Conservation (phyloP, 495 filamentous ascomycete genomes). For the Penicillium egyptiacum region DNA sequence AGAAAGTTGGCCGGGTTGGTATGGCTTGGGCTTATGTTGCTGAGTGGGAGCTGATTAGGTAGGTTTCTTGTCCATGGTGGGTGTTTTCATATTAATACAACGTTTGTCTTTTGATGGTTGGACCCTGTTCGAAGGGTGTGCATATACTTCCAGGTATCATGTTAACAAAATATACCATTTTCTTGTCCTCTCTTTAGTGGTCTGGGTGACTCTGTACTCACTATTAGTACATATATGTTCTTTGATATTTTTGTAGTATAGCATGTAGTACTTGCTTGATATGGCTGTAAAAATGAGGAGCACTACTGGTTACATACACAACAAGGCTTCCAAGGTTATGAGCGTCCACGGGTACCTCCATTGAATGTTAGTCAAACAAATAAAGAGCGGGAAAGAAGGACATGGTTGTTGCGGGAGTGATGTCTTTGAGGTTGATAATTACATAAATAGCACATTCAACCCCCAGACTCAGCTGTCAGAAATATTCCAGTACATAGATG, state of each 20-base stretch:
- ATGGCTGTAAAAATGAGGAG: too few species aligned
- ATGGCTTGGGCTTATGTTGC: conserved; percentile 63
- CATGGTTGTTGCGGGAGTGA: too few species aligned
- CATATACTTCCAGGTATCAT: background rate
- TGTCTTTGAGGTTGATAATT: too few species aligned
- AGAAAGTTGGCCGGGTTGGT: conserved; percentile 56
- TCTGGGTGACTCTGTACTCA: background rate
- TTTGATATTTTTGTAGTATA: background rate
- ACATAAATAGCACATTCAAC: background rate
- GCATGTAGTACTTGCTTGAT: background rate
- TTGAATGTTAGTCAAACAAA: too few species aligned
- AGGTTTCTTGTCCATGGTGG: background rate
- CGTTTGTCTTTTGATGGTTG: background rate
- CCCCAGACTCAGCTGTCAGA: background rate
- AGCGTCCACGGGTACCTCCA: too few species aligned
- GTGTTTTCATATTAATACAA: background rate
- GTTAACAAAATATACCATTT: background rate
- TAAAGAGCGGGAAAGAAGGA: background rate
- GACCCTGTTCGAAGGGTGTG: background rate
- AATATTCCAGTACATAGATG: background rate
- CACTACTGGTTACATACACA: too few species aligned
- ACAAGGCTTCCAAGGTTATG: too few species aligned
- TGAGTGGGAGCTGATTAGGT: conserved; percentile 66
- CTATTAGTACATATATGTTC: background rate
- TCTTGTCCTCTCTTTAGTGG: background rate